A percentile compares a stretch with the other conserved stretches of the same genome.
Conservation (phyloP, 495 filamentous ascomycete genomes). For the Tuber indicum region DNA sequence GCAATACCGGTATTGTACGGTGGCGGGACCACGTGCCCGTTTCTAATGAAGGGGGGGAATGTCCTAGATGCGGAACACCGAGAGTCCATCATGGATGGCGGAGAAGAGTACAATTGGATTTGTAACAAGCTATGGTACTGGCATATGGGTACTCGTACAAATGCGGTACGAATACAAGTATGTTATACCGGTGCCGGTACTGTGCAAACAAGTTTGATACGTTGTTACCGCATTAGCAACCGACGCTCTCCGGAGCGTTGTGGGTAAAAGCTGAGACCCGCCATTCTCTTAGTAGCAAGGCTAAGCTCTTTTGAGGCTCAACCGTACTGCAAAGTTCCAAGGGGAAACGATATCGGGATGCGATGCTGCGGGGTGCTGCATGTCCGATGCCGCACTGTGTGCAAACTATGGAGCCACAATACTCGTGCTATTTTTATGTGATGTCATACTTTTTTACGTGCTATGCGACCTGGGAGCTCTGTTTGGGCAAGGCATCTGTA, state of each 20-base stretch:
- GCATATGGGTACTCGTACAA: neutral
- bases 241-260: neutral
- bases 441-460: neutral
- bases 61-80: neutral
- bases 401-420: neutral
- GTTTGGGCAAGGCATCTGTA: neutral
- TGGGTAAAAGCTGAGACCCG: neutral
- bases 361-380: neutral
- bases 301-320: conserved; percentile 1
- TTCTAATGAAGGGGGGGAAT: neutral
- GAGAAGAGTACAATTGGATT: neutral
- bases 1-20: neutral
- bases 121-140: neutral
- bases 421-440: neutral
- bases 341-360: neutral
- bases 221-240: neutral
- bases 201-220: neutral
- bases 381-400: neutral
- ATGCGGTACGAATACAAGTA: neutral
- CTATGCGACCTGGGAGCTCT: neutral
- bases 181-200: neutral
- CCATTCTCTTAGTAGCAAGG: neutral
- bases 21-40: neutral
- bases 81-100: neutral
- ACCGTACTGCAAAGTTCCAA: neutral